A percentile compares a stretch with the other conserved stretches of the same genome.
Conservation (phyloP, 305 asterid species). For the Rubia tinctorum region DNA sequence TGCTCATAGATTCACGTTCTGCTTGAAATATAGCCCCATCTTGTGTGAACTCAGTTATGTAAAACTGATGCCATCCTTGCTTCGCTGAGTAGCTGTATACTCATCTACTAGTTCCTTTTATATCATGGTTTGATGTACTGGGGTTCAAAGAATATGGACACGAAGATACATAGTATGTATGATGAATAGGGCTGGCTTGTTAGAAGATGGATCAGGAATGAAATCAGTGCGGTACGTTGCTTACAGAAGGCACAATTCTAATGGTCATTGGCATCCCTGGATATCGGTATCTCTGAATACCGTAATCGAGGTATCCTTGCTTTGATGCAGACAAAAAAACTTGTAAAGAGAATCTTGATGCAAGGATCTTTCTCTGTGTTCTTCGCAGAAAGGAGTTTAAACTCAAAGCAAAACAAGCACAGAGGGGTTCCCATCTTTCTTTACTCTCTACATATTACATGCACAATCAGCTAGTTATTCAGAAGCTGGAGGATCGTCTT, state of each 20-base stretch:
- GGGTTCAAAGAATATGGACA: not conserved
- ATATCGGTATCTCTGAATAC: not conserved
- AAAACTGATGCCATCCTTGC: no score
- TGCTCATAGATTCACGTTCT: no score
- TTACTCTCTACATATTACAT: conserved; percentile 5
- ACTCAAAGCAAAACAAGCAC: conserved; percentile 1
- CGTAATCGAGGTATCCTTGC: not conserved
- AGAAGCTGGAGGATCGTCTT: conserved; percentile 41
- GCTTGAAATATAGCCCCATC: no score
- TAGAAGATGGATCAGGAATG: not conserved
- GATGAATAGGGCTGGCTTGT: not conserved
- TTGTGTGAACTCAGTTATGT: no score
- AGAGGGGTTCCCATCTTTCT: not conserved
- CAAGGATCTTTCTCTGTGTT: not conserved
- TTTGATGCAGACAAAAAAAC: not conserved
- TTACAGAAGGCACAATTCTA: no score
- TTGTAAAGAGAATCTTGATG: not conserved
- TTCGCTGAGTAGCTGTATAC: no score
- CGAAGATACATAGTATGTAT: not conserved
- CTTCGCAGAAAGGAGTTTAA: not conserved
- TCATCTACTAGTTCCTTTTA: no score
- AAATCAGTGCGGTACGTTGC: not conserved
- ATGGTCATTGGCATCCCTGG: not conserved
- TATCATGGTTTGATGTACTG: no score
- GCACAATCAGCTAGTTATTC: conserved; percentile 27